Evolutionary conservation across 495 filamentous ascomycete species (phyloP).

Genomic region (Neurospora tetrasperma): DNA sequence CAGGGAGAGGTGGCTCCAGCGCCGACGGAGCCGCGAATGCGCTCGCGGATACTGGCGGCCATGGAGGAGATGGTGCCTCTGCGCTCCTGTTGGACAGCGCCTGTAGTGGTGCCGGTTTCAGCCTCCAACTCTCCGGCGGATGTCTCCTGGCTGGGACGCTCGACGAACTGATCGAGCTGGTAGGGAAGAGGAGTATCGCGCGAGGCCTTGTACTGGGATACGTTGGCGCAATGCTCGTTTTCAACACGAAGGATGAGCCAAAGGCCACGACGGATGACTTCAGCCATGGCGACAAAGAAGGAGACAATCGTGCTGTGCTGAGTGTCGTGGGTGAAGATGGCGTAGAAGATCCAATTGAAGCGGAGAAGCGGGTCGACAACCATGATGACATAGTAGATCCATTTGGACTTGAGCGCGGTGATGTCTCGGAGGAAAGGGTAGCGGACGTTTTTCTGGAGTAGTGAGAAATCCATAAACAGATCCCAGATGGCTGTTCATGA

Average conservation of each 20-base stretch:
- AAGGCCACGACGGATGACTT: constrained; percentile 71
- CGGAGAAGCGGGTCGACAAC: constrained; percentile 76
- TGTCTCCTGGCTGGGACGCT: constrained; percentile 16
- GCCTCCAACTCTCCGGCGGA: neutral
- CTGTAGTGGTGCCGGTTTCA: neutral
- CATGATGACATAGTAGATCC: constrained; percentile 81
- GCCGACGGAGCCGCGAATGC: neutral
- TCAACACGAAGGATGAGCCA: constrained; percentile 93
- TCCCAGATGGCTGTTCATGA: constrained; percentile 67
- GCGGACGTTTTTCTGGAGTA: constrained; percentile 63
- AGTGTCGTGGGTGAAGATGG: constrained; percentile 63
- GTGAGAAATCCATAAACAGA: constrained; percentile 88
- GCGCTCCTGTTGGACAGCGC: neutral
- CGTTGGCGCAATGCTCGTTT: constrained; percentile 90
- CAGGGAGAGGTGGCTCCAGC: neutral
- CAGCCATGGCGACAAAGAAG: constrained; percentile 65
- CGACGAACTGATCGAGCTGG: constrained; percentile 35
- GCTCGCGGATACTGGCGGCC: neutral
- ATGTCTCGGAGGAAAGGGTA: constrained; percentile 65
- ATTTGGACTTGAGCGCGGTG: constrained; percentile 64
- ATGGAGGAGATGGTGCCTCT: neutral
- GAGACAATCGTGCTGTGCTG: constrained; percentile 73
- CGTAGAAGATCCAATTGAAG: constrained; percentile 93
- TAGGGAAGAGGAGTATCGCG: constrained; percentile 78
- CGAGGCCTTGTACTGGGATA: constrained; percentile 71